Conservation (phyloP, 495 filamentous ascomycete species). For the Lichina pygmaea region DNA sequence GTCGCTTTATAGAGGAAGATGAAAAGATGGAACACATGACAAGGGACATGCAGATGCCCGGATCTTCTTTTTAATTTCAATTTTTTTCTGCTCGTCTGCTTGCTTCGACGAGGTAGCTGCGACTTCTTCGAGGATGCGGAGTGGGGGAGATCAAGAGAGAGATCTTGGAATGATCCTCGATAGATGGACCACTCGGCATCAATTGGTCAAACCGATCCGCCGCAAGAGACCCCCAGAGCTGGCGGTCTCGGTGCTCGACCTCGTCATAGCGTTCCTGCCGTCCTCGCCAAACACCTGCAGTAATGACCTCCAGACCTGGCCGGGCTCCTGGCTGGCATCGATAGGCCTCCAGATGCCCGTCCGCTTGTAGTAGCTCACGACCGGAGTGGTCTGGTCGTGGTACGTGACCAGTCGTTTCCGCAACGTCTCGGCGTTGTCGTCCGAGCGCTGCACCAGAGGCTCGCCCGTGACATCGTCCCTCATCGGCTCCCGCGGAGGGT, state of each 20-base stretch:
- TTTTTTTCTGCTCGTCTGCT: too few species aligned
- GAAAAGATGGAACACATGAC: too few species aligned
- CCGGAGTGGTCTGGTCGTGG: constrained; percentile 77
- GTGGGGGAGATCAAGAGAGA: not conserved
- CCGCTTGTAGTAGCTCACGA: constrained; percentile 87
- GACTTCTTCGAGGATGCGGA: not conserved
- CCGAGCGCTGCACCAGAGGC: constrained; percentile 80
- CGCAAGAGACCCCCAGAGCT: constrained; percentile 13
- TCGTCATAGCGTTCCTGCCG: constrained; percentile 6
- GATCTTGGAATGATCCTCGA: not conserved
- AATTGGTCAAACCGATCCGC: constrained; percentile 19
- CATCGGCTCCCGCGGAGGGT: constrained; percentile 86
- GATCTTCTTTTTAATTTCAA: too few species aligned
- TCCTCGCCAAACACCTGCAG: constrained; percentile 60
- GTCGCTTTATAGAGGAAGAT: too few species aligned
- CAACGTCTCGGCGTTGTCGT: constrained; percentile 93
- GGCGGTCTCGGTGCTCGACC: constrained; percentile 5
- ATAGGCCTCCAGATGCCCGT: constrained; percentile 91
- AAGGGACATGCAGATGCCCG: too few species aligned
- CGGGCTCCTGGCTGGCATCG: constrained; percentile 89
- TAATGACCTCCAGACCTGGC: constrained; percentile 81
- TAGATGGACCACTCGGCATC: not conserved
- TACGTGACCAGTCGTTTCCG: constrained; percentile 88
- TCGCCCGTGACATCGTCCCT: constrained; percentile 93
- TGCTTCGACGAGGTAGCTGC: too few species aligned